Percentiles rank a stretch among this genome's conserved stretches.
phyloP scores from a whole-genome alignment of 2,329 filamentous ascomycete species.

The Alternaria triticina region DNA sequence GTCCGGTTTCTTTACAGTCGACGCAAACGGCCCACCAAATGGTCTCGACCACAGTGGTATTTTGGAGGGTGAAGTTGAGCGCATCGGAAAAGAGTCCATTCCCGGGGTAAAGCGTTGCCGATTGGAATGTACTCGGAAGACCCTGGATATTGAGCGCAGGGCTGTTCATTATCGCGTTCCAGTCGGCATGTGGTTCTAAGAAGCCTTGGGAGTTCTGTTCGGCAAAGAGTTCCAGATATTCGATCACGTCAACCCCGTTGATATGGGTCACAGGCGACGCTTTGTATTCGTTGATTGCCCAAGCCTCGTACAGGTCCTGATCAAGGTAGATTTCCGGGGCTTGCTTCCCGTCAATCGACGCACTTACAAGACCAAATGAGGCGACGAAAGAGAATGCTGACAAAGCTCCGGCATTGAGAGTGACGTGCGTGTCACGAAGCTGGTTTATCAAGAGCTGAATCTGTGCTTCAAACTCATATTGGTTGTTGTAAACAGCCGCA shows the following conservation, averaged over 20 bases:
- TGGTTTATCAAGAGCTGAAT: conserved; percentile 37
- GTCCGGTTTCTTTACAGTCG: conserved; percentile 18
- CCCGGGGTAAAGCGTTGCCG: conserved; percentile 40
- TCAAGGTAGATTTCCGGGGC: conserved; percentile 44
- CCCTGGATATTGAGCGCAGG: conserved; percentile 27
- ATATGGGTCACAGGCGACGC: conserved; percentile 12
- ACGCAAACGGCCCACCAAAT: neutral
- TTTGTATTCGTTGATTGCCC: conserved; percentile 18
- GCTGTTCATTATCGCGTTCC: conserved; percentile 44
- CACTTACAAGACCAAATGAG: conserved; percentile 33
- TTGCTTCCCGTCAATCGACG: conserved; percentile 30
- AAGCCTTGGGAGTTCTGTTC: conserved; percentile 42
- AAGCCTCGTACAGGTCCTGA: conserved; percentile 30
- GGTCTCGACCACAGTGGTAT: neutral
- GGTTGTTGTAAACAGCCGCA: conserved; percentile 39
- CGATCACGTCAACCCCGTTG: conserved; percentile 32
- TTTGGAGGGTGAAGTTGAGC: neutral
- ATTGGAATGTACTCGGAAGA: conserved; percentile 12
- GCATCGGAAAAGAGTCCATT: conserved; percentile 4
- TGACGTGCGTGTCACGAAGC: conserved; percentile 44
- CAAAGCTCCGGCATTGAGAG: conserved; percentile 32
- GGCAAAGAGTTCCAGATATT: conserved; percentile 31
- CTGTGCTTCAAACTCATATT: conserved; percentile 50
- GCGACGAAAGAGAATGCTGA: conserved; percentile 32
- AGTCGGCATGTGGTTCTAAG: conserved; percentile 52